Percentiles rank a stretch among this genome's conserved stretches.
Evolutionary conservation across 257 asterid species (phyloP).

Genomic region (Nicotiana benthamiana): DNA sequence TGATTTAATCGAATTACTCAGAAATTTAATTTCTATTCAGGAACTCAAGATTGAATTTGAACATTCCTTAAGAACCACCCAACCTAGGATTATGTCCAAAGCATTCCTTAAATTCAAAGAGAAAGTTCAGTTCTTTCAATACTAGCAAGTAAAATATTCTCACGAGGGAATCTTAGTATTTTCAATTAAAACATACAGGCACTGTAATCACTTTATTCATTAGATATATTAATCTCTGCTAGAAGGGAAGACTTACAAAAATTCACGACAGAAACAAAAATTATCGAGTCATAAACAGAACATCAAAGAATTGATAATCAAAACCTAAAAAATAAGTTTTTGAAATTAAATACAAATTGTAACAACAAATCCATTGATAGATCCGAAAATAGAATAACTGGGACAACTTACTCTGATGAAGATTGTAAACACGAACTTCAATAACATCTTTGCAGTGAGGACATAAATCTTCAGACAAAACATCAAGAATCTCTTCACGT

Average conservation of each 20-base stretch:
- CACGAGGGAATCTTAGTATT: too few relatives aligned
- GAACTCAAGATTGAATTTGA: neutral
- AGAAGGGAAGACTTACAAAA: too few relatives aligned
- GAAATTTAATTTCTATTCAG: neutral
- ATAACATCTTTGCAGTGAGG: slow-evolving; percentile 12
- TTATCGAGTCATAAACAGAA: neutral
- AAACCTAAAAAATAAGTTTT: neutral
- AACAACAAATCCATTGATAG: neutral
- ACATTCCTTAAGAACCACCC: neutral
- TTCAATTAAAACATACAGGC: too few relatives aligned
- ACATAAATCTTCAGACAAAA: slow-evolving; percentile 21
- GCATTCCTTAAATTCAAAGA: neutral
- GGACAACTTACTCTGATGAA: slow-evolving; percentile 2
- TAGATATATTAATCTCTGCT: too few relatives aligned
- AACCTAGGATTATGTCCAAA: neutral
- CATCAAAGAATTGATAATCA: neutral
- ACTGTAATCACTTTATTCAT: too few relatives aligned
- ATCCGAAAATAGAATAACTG: neutral
- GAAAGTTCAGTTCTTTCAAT: too few relatives aligned
- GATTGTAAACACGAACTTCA: slow-evolving; percentile 1
- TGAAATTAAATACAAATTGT: neutral
- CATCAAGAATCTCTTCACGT: slow-evolving; percentile 20
- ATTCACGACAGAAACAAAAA: too few relatives aligned
- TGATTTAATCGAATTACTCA: neutral
- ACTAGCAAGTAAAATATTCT: too few relatives aligned